phyloP scores from a whole-genome alignment of 352 stramenopile genomes.

The Pilasporangium apinafurcum region DNA sequence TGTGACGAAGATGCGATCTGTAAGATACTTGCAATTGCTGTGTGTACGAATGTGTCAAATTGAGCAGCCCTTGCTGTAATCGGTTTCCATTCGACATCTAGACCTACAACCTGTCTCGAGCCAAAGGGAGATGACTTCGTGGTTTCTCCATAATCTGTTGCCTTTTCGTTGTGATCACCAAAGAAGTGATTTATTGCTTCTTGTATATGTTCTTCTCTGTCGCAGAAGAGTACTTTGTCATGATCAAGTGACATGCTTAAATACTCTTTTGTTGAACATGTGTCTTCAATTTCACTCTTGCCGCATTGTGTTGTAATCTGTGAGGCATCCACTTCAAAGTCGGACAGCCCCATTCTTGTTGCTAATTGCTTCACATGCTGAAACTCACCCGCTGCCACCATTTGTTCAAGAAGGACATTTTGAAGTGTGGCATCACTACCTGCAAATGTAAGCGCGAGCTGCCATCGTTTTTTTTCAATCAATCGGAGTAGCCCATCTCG shows the following conservation, averaged over 20 bases:
- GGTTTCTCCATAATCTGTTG: background rate
- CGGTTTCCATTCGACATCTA: slow-evolving; percentile 69
- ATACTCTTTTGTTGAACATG: slow-evolving; percentile 14
- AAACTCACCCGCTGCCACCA: slow-evolving; percentile 26
- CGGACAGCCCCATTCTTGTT: slow-evolving; percentile 21
- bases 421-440: slow-evolving; percentile 45
- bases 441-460: slow-evolving; percentile 55
- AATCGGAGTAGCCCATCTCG: slow-evolving; percentile 46
- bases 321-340: slow-evolving; percentile 25
- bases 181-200: slow-evolving; percentile 23
- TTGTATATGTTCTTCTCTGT: slow-evolving; percentile 17
- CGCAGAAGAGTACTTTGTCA: slow-evolving; percentile 31
- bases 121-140: background rate
- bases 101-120: slow-evolving; percentile 18
- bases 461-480: slow-evolving; percentile 59
- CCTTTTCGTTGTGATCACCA: background rate
- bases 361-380: slow-evolving; percentile 17
- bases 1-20: slow-evolving; percentile 40
- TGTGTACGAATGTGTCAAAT: slow-evolving; percentile 12
- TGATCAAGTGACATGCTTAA: slow-evolving; percentile 15
- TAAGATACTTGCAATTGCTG: slow-evolving; percentile 45
- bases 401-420: slow-evolving; percentile 33
- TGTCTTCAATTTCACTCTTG: background rate
- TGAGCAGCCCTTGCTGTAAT: slow-evolving; percentile 17
- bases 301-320: slow-evolving; percentile 8